Conservation (phyloP, 129 eudicot species). For the Flaveria ramosissima region DNA sequence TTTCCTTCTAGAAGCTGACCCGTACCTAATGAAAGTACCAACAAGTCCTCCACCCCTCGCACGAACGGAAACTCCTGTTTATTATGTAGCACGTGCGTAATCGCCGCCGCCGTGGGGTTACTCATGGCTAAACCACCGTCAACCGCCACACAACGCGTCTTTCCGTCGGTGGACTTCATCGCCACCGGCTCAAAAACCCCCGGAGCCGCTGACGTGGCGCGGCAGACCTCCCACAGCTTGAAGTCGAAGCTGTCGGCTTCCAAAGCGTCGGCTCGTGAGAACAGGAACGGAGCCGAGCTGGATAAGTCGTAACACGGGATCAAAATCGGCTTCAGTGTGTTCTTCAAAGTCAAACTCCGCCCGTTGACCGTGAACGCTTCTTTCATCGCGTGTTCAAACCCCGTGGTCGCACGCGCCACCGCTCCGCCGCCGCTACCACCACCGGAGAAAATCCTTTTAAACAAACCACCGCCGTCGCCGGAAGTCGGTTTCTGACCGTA, state of each 20-base stretch:
- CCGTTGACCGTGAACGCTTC: constrained; percentile 63
- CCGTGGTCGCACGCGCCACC: constrained; percentile 33
- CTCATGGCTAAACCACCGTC: constrained; percentile 91
- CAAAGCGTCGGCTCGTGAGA: constrained; percentile 92
- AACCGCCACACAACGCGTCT: constrained; percentile 70
- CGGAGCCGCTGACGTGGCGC: constrained; percentile 94
- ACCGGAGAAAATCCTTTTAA: constrained; percentile 34
- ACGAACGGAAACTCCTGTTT: constrained; percentile 95
- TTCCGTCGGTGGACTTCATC: constrained; percentile 79
- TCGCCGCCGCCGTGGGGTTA: constrained; percentile 96
- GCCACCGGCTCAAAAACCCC: constrained; percentile 70
- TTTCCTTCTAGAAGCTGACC: constrained; percentile 76
- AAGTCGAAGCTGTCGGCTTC: constrained; percentile 84
- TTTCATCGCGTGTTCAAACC: constrained; percentile 62
- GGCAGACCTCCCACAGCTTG: constrained; percentile 81
- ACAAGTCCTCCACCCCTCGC: constrained; percentile 90
- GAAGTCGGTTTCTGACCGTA: constrained; percentile 20
- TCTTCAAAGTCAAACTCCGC: constrained; percentile 59
- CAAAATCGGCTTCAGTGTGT: constrained; percentile 81
- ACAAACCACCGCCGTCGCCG: constrained; percentile 29
- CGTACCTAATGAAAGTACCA: constrained; percentile 88
- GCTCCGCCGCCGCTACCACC: constrained; percentile 12
- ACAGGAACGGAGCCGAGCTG: constrained; percentile 85
- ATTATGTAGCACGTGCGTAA: constrained; percentile 92
- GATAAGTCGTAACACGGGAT: constrained; percentile 92